Evolutionary conservation across 441 rosid genomes (phyloP), one percentile per base, ranked within the genome.

Genomic region (Metrosideros polymorpha): DNA sequence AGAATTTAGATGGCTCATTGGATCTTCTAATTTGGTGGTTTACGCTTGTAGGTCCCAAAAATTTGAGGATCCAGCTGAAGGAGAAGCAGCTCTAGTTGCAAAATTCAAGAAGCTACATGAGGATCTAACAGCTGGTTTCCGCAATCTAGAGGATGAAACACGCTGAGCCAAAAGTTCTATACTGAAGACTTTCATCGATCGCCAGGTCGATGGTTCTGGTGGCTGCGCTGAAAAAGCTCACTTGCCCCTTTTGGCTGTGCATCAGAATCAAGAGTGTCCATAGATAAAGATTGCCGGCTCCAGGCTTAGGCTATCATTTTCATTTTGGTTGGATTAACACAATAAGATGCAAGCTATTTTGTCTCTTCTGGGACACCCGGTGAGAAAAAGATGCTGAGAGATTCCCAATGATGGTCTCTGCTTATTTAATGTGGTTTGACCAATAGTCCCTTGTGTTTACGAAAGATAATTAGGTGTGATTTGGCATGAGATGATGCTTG

Each of bases 61-160:
- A 91, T 98, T 98, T 77, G 99, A 97, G 92, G 99, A 97, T 89
- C 99, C 99, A 54, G 99, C 98, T 17, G 99, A 98, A 92, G 99
- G 99, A 71, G 99, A 97, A 91, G 95, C 86, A 57, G 93, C 93
- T n/a, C 93, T 98, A 9, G 96, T 97, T 86, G 98, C 92, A 7
- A 98, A 98, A 91, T 97, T 95, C 93, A 88, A 85, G 85, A 98
- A 96, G 94, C 91, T 98, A 89, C 91, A 93, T 5, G 99, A 97
- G n/a, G 99, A 98, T 91, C 94, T 98, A 87, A 92, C 93, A 7
- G 94, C 99, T 77, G 99, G 98, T 85, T 98, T 98, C 99, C 98
- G 98, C 66, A 96, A 95, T 82, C 89, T 98, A 85, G 99, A 98
- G 91, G 99, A 98, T 84, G 99, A 98, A 91, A 93, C 94, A 84